A percentile compares a stretch with the other conserved stretches of the same genome.
These are phyloP conservation scores for Orbilia ellipsospora DNA, from an alignment of 2,329 filamentous ascomycete genomes.

Conservation along the genomic window DNA sequence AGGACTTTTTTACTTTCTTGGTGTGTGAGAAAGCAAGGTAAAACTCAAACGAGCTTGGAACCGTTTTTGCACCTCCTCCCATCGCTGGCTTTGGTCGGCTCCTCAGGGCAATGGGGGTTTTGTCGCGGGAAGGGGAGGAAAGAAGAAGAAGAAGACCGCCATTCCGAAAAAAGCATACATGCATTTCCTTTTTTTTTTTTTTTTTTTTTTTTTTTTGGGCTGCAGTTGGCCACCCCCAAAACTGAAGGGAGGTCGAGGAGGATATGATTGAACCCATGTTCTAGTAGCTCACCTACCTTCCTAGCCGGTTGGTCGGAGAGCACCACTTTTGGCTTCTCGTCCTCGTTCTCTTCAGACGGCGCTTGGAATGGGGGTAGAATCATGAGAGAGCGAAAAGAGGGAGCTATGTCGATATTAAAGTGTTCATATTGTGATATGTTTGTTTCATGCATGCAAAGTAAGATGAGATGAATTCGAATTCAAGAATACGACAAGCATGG, in stretches of 20 bases:
- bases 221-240: no score
- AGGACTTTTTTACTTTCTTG: not conserved
- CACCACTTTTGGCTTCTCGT: constrained; percentile 18
- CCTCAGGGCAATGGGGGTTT: constrained; percentile 7
- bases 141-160: constrained; percentile 5
- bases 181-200: not conserved
- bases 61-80: constrained; percentile 14
- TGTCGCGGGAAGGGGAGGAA: constrained; percentile 34
- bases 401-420: not conserved
- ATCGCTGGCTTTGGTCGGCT: no score
- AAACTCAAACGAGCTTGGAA: constrained; percentile 34
- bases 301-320: constrained; percentile 29
- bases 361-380: not conserved
- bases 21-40: not conserved
- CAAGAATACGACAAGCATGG: no score
- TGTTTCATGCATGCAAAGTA: constrained; percentile 36
- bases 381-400: not conserved
- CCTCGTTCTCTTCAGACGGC: not conserved
- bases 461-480: constrained; percentile 37
- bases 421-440: not conserved
- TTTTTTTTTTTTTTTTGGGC: no score
- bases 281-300: constrained; percentile 36
- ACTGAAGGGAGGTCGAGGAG: no score
- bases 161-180: constrained; percentile 36
- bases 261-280: constrained; percentile 30